These are phyloP conservation scores for Kluyveromyces aestuarii DNA, from an alignment of 805 yeast species.

Conservation along the genomic window DNA sequence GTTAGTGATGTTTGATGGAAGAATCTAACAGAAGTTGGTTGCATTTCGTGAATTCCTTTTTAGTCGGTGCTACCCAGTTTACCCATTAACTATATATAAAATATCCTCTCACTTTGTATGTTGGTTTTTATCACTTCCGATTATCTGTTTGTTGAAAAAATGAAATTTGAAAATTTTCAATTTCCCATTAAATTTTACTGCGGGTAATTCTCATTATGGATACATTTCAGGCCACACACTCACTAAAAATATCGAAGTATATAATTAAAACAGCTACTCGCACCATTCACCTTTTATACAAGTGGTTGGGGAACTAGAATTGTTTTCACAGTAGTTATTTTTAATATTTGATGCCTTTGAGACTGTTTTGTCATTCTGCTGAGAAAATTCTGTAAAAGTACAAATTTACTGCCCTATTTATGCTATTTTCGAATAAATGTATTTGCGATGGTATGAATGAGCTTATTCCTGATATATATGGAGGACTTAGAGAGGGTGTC, in stretches of 20 bases:
- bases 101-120: no score
- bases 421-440: background rate
- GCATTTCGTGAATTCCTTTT: conserved; percentile 32
- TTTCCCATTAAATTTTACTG: background rate
- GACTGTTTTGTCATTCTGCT: background rate
- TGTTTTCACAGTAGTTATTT: no score
- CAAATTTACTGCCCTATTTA: background rate
- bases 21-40: conserved; percentile 35
- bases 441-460: no score
- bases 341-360: background rate
- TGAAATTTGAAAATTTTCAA: background rate
- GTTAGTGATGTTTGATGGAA: conserved; percentile 40
- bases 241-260: no score
- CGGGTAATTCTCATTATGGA: background rate
- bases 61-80: no score
- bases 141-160: background rate
- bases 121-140: no score
- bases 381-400: background rate
- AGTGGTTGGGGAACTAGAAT: no score
- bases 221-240: no score
- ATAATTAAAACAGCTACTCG: no score
- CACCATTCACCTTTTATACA: no score
- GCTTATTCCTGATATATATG: background rate
- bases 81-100: no score
- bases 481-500: no score